Conservation (phyloP, 441 rosid genomes). For the Aleurites moluccanus region DNA sequence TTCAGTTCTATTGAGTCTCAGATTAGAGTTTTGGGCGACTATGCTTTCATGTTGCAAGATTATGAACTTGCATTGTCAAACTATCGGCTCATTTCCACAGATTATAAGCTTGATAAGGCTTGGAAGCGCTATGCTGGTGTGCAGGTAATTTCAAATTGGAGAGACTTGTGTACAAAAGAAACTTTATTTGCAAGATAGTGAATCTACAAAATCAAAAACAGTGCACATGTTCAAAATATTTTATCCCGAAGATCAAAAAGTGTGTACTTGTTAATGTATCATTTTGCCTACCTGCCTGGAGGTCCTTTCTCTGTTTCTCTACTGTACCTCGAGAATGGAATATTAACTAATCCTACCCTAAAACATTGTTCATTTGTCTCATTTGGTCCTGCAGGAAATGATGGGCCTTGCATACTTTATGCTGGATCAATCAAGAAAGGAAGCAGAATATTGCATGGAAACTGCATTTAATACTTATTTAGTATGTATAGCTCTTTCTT, state of each 20-base stretch:
- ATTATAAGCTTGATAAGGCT: constrained; percentile 97
- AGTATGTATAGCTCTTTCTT: constrained; percentile 53
- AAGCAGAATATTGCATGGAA: constrained; percentile 98
- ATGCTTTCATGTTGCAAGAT: constrained; percentile 97
- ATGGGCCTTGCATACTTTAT: constrained; percentile 91
- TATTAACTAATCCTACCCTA: constrained; percentile 15
- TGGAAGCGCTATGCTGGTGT: constrained; percentile 99
- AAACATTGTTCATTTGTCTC: constrained; percentile 20
- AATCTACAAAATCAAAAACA: background rate
- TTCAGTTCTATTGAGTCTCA: constrained; percentile 94
- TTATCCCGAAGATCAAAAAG: background rate
- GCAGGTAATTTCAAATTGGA: constrained; percentile 67
- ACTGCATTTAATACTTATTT: constrained; percentile 86
- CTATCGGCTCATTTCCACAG: constrained; percentile 94
- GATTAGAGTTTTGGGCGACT: constrained; percentile 93
- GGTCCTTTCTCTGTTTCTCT: background rate
- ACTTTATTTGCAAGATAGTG: too few relatives aligned
- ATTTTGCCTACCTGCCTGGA: background rate
- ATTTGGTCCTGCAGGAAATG: constrained; percentile 77
- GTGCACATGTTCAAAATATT: background rate
- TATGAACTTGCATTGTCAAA: constrained; percentile 96
- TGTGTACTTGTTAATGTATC: background rate
- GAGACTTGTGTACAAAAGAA: background rate
- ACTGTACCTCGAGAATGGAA: background rate
- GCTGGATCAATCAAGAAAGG: constrained; percentile 97